These are phyloP conservation scores for Pyrenochaeta sp. DNA, from an alignment of 2,329 filamentous ascomycete genomes.

Conservation along the genomic window DNA sequence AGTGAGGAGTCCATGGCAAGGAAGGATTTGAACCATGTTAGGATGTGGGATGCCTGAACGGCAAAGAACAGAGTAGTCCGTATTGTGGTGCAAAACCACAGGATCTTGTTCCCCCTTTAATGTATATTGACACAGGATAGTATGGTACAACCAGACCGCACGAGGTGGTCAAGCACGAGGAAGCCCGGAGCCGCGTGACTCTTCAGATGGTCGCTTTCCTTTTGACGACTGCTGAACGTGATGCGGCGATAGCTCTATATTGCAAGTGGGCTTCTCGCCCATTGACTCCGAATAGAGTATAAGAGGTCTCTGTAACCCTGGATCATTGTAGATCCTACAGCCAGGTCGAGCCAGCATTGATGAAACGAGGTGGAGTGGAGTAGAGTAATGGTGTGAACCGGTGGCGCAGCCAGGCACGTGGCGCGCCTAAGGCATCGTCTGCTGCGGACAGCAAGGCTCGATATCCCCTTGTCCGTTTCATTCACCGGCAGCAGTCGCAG, in stretches of 20 bases:
- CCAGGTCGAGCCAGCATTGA: conserved; percentile 13
- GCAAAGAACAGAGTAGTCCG: not conserved
- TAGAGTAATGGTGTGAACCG: conserved; percentile 6
- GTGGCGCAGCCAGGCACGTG: conserved; percentile 21
- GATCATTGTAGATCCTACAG: conserved; percentile 1
- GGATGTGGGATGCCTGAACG: conserved; percentile 4
- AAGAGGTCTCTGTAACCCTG: not conserved
- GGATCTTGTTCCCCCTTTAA: not conserved
- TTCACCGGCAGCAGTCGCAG: conserved; percentile 4
- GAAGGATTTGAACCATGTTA: not conserved
- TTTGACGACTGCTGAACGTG: not conserved
- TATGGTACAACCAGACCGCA: not conserved
- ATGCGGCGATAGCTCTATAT: not conserved
- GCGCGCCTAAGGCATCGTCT: conserved; percentile 10
- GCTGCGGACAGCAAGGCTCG: conserved; percentile 4
- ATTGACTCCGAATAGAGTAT: not conserved
- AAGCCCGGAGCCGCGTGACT: not conserved
- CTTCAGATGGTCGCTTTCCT: not conserved
- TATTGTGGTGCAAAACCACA: not conserved
- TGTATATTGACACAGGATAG: not conserved
- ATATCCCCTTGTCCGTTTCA: conserved; percentile 5
- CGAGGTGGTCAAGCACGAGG: not conserved
- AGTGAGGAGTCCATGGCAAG: not conserved
- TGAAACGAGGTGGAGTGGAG: conserved; percentile 8
- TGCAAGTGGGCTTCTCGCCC: not conserved